Base-by-base conservation (phyloP, 2,329 filamentous ascomycete genomes). In the Myriosclerotinia curreyana region DNA sequence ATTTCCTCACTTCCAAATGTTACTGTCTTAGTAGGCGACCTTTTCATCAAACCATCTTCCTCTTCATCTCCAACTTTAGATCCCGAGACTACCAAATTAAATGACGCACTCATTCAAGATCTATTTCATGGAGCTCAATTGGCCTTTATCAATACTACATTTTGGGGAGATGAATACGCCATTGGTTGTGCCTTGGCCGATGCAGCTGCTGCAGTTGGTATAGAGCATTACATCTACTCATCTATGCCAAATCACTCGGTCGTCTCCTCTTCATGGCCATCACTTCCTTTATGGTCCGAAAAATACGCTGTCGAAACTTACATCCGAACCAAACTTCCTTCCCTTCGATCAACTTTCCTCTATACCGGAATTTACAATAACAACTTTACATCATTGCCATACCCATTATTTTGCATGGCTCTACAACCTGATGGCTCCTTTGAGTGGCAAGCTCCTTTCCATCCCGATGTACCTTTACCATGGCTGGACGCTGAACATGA, bases 331-430 rank as follows among this genome's bases (percentile, higher is more conserved):
- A 96, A 49, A 68, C 69, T 28, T 17, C 68, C 20, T 51, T 72
- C 25, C 87, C 87, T 12, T 81, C 97, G 14, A 0, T 87, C 93
- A 0, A 98, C 94, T 0, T 98, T 96, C 76, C 88, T 97, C 69
- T 97, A 97, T 77, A 92, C 93, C 12, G 95, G 94, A 66, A 97
- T 97, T 72, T 99, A 98, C 81, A 96, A 98, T 82, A 98, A 98
- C 78, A 98, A 99, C 76, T 99, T 98, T 78, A 98, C 94, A 38
- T 95, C 91, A 54, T 82, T 97, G 40, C 87, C 86, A 1, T 98
- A 96, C 74, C 95, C 95, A 1, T 82, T 98, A 5, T 98, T 98
- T 79, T 95, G 93, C 78, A 96, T 97, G 90, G 92, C 96, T 68
- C 80, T 96, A 54, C 87, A 92, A 76, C 76, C 81, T 1, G 92